Conservation (phyloP, 805 yeast species). For the Kuraishia ogatae region DNA sequence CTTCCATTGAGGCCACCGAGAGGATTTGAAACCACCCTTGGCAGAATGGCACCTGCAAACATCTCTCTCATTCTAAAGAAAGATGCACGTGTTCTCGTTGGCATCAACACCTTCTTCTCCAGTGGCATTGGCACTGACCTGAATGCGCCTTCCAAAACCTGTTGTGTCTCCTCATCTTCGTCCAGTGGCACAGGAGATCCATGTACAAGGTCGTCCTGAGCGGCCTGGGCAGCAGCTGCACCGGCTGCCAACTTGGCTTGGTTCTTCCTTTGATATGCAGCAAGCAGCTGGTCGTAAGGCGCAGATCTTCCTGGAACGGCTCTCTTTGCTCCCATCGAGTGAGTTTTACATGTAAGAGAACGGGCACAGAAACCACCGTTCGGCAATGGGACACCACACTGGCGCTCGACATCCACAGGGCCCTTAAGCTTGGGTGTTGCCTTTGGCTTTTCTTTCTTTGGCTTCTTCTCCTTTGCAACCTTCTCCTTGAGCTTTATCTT, state of each 20-base stretch:
- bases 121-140: slow-evolving; percentile 77
- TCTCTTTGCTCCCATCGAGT: slow-evolving; percentile 97
- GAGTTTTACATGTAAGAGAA: slow-evolving; percentile 93
- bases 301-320: slow-evolving; percentile 92
- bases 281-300: slow-evolving; percentile 80
- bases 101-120: slow-evolving; percentile 64
- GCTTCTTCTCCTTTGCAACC: slow-evolving; percentile 1
- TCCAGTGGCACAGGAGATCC: slow-evolving; percentile 44
- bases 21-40: slow-evolving; percentile 46
- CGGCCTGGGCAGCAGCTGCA: slow-evolving; percentile 71
- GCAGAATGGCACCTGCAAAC: slow-evolving; percentile 80
- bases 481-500: slow-evolving; percentile 5
- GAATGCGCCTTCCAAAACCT: slow-evolving; percentile 82
- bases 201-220: slow-evolving; percentile 55
- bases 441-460: slow-evolving; percentile 3
- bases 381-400: slow-evolving; percentile 92
- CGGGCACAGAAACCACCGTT: slow-evolving; percentile 96
- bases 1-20: slow-evolving; percentile 78
- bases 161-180: slow-evolving; percentile 89
- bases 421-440: slow-evolving; percentile 52
- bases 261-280: slow-evolving; percentile 85
- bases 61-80: slow-evolving; percentile 88
- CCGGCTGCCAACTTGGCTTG: slow-evolving; percentile 85
- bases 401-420: slow-evolving; percentile 85
- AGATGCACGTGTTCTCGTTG: slow-evolving; percentile 60